Conservation (phyloP, 176 grass and related monocot genomes). For the Musa troglodytarum region DNA sequence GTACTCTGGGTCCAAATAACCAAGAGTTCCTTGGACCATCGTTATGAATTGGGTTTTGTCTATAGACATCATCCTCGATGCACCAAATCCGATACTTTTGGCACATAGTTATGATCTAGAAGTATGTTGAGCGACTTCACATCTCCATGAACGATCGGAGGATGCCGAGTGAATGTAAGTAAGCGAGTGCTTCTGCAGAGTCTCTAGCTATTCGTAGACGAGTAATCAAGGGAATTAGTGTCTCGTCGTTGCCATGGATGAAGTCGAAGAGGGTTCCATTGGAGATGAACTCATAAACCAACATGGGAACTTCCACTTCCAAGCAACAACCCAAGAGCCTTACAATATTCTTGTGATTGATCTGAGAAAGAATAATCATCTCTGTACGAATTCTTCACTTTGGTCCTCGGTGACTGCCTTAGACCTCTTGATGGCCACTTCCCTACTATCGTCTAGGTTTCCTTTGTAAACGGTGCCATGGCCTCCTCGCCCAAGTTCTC, state of each 20-base stretch:
- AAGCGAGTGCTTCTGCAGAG: conserved; percentile 35
- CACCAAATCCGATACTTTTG: conserved; percentile 59
- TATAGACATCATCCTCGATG: conserved; percentile 41
- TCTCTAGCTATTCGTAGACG: conserved; percentile 37
- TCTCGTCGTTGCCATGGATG: conserved; percentile 32
- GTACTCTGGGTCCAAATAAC: conserved; percentile 61
- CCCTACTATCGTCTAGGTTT: conserved; percentile 25
- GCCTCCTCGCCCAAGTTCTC: conserved; percentile 31
- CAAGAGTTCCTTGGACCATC: conserved; percentile 53
- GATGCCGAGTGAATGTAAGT: conserved; percentile 39
- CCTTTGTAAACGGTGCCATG: conserved; percentile 48
- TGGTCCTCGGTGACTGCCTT: conserved; percentile 34
- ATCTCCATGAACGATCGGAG: conserved; percentile 50
- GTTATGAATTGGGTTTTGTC: conserved; percentile 48
- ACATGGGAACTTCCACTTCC: conserved; percentile 46
- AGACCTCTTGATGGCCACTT: conserved; percentile 46
- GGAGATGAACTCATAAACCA: conserved; percentile 50
- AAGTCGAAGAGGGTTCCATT: conserved; percentile 50
- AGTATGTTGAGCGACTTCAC: conserved; percentile 64
- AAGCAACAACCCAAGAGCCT: conserved; percentile 64
- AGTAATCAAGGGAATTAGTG: conserved; percentile 3
- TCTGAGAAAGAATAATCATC: conserved; percentile 49
- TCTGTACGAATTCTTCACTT: conserved; percentile 47
- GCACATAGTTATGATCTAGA: conserved; percentile 29
- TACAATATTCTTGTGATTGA: conserved; percentile 56